These are phyloP conservation scores for Amaranthus cruentus DNA, from an alignment of 148 eudicot genomes.

Conservation along the genomic window DNA sequence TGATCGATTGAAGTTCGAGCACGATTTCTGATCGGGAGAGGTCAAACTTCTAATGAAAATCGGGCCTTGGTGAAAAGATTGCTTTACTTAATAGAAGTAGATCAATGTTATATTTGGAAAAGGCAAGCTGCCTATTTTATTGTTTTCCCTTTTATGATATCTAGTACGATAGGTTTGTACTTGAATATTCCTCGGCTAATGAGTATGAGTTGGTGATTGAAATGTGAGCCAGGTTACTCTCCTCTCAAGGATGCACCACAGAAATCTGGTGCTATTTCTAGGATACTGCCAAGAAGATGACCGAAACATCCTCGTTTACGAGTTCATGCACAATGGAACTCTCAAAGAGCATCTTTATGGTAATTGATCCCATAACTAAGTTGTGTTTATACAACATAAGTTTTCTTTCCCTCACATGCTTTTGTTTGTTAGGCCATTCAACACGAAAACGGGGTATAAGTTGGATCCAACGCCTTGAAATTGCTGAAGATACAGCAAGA, in stretches of 20 bases:
- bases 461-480: conserved; percentile 95
- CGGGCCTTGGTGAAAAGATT: too few relatives aligned
- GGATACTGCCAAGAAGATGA: conserved; percentile 98
- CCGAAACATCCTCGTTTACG: conserved; percentile 80
- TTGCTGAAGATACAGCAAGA: conserved; percentile 96
- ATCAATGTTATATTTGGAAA: too few relatives aligned
- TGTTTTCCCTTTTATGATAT: too few relatives aligned
- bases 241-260: conserved; percentile 94
- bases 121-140: too few relatives aligned
- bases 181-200: conserved; percentile 4
- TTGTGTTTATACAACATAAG: background rate
- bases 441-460: conserved; percentile 50
- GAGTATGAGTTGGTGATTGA: conserved; percentile 1
- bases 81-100: too few relatives aligned
- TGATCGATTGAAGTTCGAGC: too few relatives aligned
- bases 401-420: conserved; percentile 14
- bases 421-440: conserved; percentile 46
- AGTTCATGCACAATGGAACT: conserved; percentile 92
- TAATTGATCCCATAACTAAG: conserved; percentile 14
- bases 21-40: too few relatives aligned
- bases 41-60: too few relatives aligned
- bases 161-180: too few relatives aligned
- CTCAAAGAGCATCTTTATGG: conserved; percentile 98
- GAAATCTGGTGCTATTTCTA: conserved; percentile 91
- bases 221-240: conserved; percentile 61